Conservation (phyloP, 208 protist species). For the Leishmania mexicana region DNA sequence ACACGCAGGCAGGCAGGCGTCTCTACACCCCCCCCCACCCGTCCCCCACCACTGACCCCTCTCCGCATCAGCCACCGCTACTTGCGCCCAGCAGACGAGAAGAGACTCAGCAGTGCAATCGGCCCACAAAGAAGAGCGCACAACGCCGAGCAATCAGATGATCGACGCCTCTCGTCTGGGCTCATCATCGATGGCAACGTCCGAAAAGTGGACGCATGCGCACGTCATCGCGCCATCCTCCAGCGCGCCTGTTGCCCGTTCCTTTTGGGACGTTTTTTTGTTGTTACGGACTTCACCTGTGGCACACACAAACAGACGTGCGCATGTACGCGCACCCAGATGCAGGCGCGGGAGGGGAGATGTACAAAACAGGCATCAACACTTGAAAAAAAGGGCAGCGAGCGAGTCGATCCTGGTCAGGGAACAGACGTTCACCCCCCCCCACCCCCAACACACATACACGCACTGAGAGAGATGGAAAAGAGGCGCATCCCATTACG, state of each 20-base stretch:
- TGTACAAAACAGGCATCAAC: background rate
- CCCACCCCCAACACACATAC: no score
- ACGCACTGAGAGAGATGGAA: constrained; percentile 9
- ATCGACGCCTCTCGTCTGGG: background rate
- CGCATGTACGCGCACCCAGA: background rate
- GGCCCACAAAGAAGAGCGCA: background rate
- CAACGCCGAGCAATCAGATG: background rate
- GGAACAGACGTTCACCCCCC: background rate
- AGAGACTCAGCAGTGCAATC: background rate
- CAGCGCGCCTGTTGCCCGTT: background rate
- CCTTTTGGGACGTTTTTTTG: background rate
- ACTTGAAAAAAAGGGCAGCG: background rate
- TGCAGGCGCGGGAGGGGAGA: background rate
- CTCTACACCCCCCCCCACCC: background rate
- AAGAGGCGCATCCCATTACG: background rate
- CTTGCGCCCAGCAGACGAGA: background rate
- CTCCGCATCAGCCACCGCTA: background rate
- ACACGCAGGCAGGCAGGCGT: background rate
- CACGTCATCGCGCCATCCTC: background rate
- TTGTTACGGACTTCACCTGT: background rate
- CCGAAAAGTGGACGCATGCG: background rate
- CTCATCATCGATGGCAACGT: background rate
- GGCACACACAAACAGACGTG: background rate
- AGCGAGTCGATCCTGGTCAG: background rate
- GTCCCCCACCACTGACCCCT: background rate